Conservation (phyloP, 148 eudicot genomes). For the Fagopyrum homotropicum region DNA sequence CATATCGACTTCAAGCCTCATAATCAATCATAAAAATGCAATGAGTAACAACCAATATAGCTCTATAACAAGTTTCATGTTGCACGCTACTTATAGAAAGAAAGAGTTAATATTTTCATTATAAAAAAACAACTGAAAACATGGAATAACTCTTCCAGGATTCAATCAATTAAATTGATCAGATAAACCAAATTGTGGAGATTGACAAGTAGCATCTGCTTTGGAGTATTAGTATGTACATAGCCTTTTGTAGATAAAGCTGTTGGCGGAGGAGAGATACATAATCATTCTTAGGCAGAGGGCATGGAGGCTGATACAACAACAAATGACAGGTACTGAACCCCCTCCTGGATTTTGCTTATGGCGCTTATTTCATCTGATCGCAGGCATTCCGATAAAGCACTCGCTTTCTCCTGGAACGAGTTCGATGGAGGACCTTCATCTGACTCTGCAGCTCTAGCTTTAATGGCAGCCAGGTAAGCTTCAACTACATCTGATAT, state of each 20-base stretch:
- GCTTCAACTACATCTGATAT: slow-evolving; percentile 90
- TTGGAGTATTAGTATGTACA: background rate
- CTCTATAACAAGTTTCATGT: background rate
- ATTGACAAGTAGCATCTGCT: background rate
- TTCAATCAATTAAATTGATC: background rate
- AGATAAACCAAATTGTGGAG: background rate
- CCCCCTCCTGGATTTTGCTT: slow-evolving; percentile 77
- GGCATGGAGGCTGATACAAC: slow-evolving; percentile 75
- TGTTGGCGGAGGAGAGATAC: slow-evolving; percentile 6
- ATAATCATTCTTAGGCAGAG: slow-evolving; percentile 33
- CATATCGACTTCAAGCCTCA: too few relatives aligned
- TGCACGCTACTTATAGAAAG: background rate
- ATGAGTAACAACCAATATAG: background rate
- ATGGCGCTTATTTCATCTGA: slow-evolving; percentile 53
- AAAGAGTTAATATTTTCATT: background rate
- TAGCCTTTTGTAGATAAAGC: background rate
- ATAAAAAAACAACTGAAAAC: background rate
- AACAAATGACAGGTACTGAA: slow-evolving; percentile 54
- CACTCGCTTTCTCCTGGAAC: slow-evolving; percentile 60
- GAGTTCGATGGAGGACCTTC: slow-evolving; percentile 45
- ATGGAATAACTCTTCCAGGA: background rate
- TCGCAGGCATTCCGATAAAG: slow-evolving; percentile 50
- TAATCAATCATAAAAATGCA: too few relatives aligned
- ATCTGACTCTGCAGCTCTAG: slow-evolving; percentile 34
- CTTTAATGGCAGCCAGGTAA: slow-evolving; percentile 67